Base-by-base conservation (phyloP, 2,329 filamentous ascomycete genomes). In the Hypocrella siamensis region DNA sequence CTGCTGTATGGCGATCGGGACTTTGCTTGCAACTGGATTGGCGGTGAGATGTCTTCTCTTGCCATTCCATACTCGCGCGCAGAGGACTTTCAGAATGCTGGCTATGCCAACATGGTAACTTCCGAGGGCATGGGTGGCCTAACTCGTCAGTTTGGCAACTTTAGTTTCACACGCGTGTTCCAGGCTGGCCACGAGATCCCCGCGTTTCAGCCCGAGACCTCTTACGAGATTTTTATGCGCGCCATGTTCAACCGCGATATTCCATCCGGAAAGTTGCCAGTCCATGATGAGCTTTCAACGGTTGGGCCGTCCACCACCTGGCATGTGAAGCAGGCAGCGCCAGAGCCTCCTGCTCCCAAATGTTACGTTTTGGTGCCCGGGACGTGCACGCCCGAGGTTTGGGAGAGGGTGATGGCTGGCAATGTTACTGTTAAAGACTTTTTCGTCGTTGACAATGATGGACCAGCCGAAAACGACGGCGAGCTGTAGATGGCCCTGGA, bases 91-190 rank as follows among this genome's bases (percentile, higher is more conserved):
- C 52, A 60, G 0, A 49, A 50, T 2, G 74, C 82, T 0, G 80
- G 79, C 1, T 90, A 88, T 48, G 67, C 70, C 1, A 70, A 75
- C 3, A 69, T 90, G 37, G 54, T 72, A 6, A 71, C 79, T 8
- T 75, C 78, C 40, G 63, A 61, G 11, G 61, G 65, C 11, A 68
- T 72, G 44, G 75, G 66, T 26, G 81, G 81, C 15, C 66, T 72
- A 35, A 79, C 82, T 0, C 68, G 81, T 5, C 80, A 88, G 49
- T 76, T 71, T 42, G 81, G 78, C 8, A 85, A 85, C 44, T 67
- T 78, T 37, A 70, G 65, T 25, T 79, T 79, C 50, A 70, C 67
- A 18, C 63, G 75, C 3, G 63, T 79, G 25, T 79, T 73, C 46
- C 67, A 79, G 43, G 62, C 74, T 8, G 74, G 76, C 3, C 75